Evolutionary conservation across 202 grass and related monocot species (phyloP).

Genomic region (Digitaria exilis): DNA sequence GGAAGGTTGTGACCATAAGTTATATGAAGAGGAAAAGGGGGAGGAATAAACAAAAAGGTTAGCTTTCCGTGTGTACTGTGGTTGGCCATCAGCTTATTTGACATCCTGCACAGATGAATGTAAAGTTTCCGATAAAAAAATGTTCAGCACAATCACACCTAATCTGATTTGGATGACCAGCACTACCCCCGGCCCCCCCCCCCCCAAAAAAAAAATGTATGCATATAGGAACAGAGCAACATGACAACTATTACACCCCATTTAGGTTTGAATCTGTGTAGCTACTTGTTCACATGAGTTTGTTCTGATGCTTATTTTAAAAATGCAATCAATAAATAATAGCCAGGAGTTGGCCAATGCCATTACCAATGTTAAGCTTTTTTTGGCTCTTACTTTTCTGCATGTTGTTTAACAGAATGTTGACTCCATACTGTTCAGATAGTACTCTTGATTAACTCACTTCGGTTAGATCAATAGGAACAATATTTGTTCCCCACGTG

Average conservation of each 20-base stretch:
- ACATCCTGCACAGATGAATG: constrained; percentile 15
- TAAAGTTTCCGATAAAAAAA: constrained; percentile 5
- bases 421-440: not conserved
- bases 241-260: not conserved
- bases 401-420: constrained; percentile 1
- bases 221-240: not conserved
- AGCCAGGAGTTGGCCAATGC: not conserved
- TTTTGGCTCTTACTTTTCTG: not conserved
- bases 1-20: constrained; percentile 6
- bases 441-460: constrained; percentile 5
- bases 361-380: not conserved
- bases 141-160: not conserved
- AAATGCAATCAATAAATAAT: constrained; percentile 4
- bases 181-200: no score
- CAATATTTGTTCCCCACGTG: not conserved
- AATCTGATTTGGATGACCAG: constrained; percentile 10
- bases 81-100: constrained; percentile 40
- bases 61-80: constrained; percentile 27
- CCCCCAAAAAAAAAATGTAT: not conserved
- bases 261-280: not conserved
- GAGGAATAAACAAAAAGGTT: not conserved
- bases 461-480: not conserved
- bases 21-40: constrained; percentile 27
- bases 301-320: not conserved
- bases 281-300: not conserved